Base-by-base conservation (phyloP, 805 yeast genomes). In the Kregervanrija fluxuum region DNA sequence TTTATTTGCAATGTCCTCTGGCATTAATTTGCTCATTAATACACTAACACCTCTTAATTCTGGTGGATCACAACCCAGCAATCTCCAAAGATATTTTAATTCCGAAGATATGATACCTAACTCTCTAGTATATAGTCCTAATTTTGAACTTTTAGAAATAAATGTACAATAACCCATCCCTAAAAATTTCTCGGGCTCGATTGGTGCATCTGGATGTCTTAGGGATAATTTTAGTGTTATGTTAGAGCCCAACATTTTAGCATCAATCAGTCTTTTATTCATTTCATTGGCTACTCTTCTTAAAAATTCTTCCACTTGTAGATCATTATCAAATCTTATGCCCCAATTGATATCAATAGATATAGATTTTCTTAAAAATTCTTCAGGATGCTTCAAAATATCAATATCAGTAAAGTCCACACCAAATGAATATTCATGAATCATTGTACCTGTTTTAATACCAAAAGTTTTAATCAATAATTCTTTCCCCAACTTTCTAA, bases 261-360 rank as follows among this genome's bases (percentile, higher is more conserved):
- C 53, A 13, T 66, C 69, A 1, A 61, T 48, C 44, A 89, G 56
- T 43, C 95, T 69, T 0, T 62, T 49, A 41, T 72, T 65, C 41
- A 93, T 56, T 54, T 88, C 96, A 30, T 64, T 62, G 1, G 83
- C 68, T 40, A 89, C 63, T 14, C 74, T 64, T 33, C 69, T 64
- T 9, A 87, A 56, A 55, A 91, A 93, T 4, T 44, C 51, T 49
- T 83, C 90, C 17, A 83, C 76, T 56, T 91, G 87, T 0, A 62
- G 59, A 30, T 74, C 67, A 1, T 66, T 67, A 31, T 78, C 74
- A 51, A 90, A 84, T 40, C 98, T 59, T 1, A 91, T 85, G 0
- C 96, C 98, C 82, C 88, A 91, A 49, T 88, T 86, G 28, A 91
- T 82, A 57, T 91, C 98, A 4, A 89, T 84, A 0, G 95, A 87